Evolutionary conservation across 306 rosid genomes (phyloP).

Genomic region (Medicago arabica): DNA sequence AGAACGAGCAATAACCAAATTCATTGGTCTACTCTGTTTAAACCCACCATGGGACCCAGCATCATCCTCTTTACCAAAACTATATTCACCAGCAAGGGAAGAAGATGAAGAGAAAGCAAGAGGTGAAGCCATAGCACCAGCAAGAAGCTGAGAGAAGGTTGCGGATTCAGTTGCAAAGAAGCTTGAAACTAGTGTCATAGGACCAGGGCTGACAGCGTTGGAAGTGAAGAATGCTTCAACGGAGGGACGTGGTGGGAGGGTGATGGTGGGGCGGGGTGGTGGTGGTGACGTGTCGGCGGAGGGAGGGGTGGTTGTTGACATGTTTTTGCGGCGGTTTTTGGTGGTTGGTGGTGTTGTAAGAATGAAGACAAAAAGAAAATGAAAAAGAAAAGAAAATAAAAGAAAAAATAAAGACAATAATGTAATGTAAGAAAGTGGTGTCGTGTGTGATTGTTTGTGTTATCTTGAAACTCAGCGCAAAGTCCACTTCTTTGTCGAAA

Average conservation of each 20-base stretch:
- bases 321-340: slow-evolving; percentile 29
- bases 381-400: not conserved
- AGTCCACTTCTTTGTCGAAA: slow-evolving; percentile 7
- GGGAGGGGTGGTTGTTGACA: slow-evolving; percentile 47
- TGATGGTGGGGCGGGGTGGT: slow-evolving; percentile 68
- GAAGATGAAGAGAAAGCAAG: slow-evolving; percentile 52
- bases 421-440: slow-evolving; percentile 1
- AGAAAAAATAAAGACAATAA: not conserved
- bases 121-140: slow-evolving; percentile 98
- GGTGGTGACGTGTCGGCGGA: slow-evolving; percentile 40
- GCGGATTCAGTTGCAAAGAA: slow-evolving; percentile 64
- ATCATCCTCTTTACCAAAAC: slow-evolving; percentile 43
- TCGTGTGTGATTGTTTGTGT: not conserved
- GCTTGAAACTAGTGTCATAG: slow-evolving; percentile 92
- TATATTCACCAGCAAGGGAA: slow-evolving; percentile 37
- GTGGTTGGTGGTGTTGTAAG: not conserved
- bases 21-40: slow-evolving; percentile 84
- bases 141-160: slow-evolving; percentile 86
- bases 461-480: slow-evolving; percentile 32
- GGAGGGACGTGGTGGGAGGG: slow-evolving; percentile 88
- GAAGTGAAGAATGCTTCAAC: slow-evolving; percentile 70
- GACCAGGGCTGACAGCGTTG: slow-evolving; percentile 87
- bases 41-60: slow-evolving; percentile 66
- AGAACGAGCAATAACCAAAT: slow-evolving; percentile 75
- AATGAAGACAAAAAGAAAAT: not conserved